Conservation (phyloP, 306 rosid genomes). For the Casuarina equisetifolia region DNA sequence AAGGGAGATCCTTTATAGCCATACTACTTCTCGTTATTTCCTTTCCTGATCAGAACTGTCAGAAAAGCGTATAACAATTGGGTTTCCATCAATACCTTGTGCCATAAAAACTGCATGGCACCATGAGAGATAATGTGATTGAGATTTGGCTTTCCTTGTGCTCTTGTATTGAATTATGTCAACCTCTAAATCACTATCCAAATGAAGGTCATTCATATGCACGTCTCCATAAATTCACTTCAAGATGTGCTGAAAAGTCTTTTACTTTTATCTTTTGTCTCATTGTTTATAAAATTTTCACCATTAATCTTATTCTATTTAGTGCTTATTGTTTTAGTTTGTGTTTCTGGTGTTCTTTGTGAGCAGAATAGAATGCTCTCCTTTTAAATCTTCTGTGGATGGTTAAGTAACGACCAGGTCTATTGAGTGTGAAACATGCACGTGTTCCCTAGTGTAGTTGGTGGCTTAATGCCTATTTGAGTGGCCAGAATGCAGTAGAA, state of each 20-base stretch:
- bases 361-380: neutral
- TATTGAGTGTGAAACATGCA: neutral
- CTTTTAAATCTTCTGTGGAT: neutral
- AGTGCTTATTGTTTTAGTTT: neutral
- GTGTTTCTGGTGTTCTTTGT: neutral
- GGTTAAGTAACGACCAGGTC: neutral
- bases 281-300: neutral
- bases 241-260: neutral
- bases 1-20: too few relatives aligned
- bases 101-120: neutral
- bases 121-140: neutral
- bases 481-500: neutral
- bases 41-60: neutral
- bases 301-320: too few relatives aligned
- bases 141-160: neutral
- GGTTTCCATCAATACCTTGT: neutral
- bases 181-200: neutral
- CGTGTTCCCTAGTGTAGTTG: neutral
- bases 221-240: neutral
- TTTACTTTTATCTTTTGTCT: neutral
- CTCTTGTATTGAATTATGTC: neutral
- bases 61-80: neutral
- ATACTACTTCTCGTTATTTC: too few relatives aligned
- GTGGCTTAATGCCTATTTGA: neutral
- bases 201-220: neutral